Evolutionary conservation across 495 filamentous ascomycete genomes (phyloP), one percentile per base, ranked within the genome.

Genomic region (Ascobolus immersus): DNA sequence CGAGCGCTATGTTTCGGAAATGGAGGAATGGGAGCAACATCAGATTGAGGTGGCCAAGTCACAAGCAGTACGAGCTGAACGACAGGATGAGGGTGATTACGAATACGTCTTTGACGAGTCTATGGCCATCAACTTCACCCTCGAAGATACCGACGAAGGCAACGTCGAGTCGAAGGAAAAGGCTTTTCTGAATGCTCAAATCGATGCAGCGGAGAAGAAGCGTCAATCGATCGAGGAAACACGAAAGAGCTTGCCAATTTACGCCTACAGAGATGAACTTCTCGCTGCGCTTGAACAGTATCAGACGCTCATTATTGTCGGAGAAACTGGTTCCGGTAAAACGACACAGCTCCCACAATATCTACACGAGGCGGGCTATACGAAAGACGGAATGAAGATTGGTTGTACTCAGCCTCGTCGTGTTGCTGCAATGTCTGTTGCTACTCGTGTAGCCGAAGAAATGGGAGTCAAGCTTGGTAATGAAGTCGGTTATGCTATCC

Each of bases 361-460:
- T 44, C 61, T 90, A 4, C 75, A 86, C 39, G 77, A 89, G 44
- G 76, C 82, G 37, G 84, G 89, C 43, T 94, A 77, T 59, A 91
- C 78, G 25, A 69, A 70, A 42, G 65, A 71, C 44, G 73, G 69
- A 5, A 48, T 61, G 39, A 77, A 74, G 44, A 55, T 80, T 20
- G 73, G 69, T 2, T 78, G 73, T 40, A 80, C 74, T 1, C 79
- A 96, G 50, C 86, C 86, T n/a, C 71, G 86, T 38, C 69, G 86
- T 56, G 86, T 96, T 7, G 86, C 86, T 24, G 84, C 86, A 14
- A 93, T 92, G 76, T 84, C 73, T 43, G 86, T 96, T 21, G 86
- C 86, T 4, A 69, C 76, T 14, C 78, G 86, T 54, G 86, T 96
- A 7, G 76, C 86, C 1, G 84, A 96, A 34, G 86, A 96, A 46